Conservation (phyloP, 1,139 yeast genomes). For the Candida tetrigidarum region DNA sequence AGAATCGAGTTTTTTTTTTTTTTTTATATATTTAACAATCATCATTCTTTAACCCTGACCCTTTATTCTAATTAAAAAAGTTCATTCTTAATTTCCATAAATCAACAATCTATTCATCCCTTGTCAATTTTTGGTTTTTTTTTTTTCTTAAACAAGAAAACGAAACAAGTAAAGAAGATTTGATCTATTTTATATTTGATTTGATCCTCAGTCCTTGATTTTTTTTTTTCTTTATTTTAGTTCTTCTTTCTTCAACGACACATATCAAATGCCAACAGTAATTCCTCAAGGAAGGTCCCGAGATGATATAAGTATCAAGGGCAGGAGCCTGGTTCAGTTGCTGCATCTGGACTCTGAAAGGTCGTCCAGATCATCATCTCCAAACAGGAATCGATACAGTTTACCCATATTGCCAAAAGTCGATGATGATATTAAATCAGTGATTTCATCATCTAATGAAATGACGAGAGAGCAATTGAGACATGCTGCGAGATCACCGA, state of each 20-base stretch:
- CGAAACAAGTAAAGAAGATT: not conserved
- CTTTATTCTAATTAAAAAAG: not conserved
- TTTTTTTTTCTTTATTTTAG: not conserved
- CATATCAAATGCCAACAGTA: conserved; percentile 1
- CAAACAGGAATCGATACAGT: conserved; percentile 30
- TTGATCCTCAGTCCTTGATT: too few relatives aligned
- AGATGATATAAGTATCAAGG: conserved; percentile 25
- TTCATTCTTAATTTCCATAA: not conserved
- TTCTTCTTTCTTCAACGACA: not conserved
- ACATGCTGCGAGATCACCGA: conserved; percentile 39
- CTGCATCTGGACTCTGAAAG: conserved; percentile 18
- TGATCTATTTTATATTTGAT: not conserved
- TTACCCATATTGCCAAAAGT: conserved; percentile 27
- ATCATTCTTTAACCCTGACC: not conserved
- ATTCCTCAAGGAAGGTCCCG: conserved; percentile 17
- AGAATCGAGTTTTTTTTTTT: too few relatives aligned
- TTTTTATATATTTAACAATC: too few relatives aligned
- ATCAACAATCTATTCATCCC: not conserved
- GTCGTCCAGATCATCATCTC: conserved; percentile 37
- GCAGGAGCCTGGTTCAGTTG: not conserved
- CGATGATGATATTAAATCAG: conserved; percentile 27
- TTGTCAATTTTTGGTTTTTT: not conserved
- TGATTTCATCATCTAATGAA: conserved; percentile 19
- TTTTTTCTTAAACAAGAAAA: not conserved
- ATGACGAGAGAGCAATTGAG: conserved; percentile 32